Percentiles rank a stretch among this genome's conserved stretches.
phyloP scores from a whole-genome alignment of 2,329 filamentous ascomycete species.

The Colletotrichum sp. region DNA sequence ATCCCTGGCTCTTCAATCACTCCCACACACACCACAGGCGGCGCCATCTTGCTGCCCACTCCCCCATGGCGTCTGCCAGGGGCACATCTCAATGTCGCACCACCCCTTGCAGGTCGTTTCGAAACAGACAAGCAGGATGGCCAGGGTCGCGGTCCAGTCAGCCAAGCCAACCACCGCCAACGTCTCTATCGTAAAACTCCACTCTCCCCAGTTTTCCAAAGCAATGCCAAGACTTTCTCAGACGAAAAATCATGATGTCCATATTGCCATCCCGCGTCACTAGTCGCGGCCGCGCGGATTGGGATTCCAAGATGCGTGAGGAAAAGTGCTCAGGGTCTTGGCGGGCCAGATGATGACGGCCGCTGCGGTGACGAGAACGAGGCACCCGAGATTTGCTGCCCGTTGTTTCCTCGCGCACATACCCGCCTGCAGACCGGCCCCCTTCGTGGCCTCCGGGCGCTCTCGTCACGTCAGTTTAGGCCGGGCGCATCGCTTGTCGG shows the following conservation, averaged over 20 bases:
- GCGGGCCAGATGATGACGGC: neutral
- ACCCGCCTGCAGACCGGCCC: neutral
- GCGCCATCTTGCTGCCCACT: neutral
- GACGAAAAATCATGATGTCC: neutral
- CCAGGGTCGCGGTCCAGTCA: neutral
- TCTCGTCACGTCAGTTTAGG: neutral
- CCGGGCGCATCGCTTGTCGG: neutral
- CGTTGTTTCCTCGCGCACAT: neutral
- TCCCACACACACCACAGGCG: neutral
- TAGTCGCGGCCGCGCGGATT: neutral
- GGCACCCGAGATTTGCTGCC: neutral
- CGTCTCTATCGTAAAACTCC: neutral
- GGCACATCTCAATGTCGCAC: slow-evolving; percentile 2
- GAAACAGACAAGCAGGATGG: neutral
- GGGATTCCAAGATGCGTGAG: neutral
- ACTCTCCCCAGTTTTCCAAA: slow-evolving; percentile 14
- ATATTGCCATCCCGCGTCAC: neutral
- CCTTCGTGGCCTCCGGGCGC: neutral
- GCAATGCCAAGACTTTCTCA: slow-evolving; percentile 11
- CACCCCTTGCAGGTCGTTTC: slow-evolving; percentile 10
- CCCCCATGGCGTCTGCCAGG: neutral
- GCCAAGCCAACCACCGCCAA: slow-evolving; percentile 9
- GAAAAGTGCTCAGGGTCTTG: neutral
- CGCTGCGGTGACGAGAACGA: neutral
- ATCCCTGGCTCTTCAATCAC: neutral